A percentile compares a stretch with the other conserved stretches of the same genome.
Evolutionary conservation across 352 stramenopile genomes (phyloP).

Genomic region (Globisporangium cystogenes): DNA sequence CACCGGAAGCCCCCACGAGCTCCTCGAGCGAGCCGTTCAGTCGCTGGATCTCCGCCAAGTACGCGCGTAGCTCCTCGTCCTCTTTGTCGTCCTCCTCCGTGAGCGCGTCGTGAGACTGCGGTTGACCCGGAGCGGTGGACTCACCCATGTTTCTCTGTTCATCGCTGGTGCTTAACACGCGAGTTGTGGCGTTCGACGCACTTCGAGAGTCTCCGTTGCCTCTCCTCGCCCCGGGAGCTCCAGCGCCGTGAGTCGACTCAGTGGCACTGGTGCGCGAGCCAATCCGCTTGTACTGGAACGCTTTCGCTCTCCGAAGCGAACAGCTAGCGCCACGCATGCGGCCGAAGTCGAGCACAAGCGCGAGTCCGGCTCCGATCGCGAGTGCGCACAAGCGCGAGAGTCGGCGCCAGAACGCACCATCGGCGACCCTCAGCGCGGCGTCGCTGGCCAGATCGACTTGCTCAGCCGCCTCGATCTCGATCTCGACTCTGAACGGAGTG

Average conservation of each 20-base stretch:
- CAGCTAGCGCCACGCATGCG: constrained; percentile 10
- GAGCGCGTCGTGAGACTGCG: not conserved
- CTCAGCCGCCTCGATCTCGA: constrained; percentile 6
- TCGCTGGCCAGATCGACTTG: not conserved
- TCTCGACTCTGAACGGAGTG: not conserved
- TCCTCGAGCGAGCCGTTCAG: constrained; percentile 16
- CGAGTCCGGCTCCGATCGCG: constrained; percentile 1
- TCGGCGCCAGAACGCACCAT: constrained; percentile 22
- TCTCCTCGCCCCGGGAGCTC: not conserved
- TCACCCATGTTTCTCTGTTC: too few species aligned
- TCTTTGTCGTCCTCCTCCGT: constrained; percentile 20
- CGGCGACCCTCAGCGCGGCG: constrained; percentile 3
- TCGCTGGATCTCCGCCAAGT: constrained; percentile 44
- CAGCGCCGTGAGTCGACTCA: constrained; percentile 4
- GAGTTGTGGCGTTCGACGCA: not conserved
- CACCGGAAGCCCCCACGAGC: constrained; percentile 1
- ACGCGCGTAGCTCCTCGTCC: constrained; percentile 27
- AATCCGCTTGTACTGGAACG: constrained; percentile 49
- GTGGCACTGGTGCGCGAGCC: constrained; percentile 14
- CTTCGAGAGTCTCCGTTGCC: not conserved
- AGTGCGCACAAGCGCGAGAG: constrained; percentile 16
- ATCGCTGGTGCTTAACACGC: too few species aligned
- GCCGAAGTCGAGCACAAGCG: constrained; percentile 16
- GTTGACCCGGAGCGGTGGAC: not conserved
- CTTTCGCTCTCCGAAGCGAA: constrained; percentile 14